Evolutionary conservation across 306 rosid species (phyloP), one percentile per base, ranked within the genome.

Genomic region (Dryas octopetala): DNA sequence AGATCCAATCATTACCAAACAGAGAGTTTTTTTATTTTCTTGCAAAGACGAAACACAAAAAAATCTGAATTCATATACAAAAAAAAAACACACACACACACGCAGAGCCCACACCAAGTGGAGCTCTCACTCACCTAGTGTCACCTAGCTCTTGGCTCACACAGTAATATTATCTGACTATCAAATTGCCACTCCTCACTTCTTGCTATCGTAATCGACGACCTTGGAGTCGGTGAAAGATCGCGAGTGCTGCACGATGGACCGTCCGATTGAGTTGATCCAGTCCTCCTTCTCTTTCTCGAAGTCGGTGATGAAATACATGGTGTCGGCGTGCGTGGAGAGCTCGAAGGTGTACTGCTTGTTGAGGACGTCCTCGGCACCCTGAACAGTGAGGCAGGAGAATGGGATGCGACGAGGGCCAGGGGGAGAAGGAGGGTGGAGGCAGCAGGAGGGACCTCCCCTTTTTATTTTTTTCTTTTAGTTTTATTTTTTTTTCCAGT

Each of bases 231-330:
- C 90, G 23, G 91, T 87, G 73, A 89, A 88, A 40, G 94, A 89
- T 74, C 88, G 79, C 38, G 94, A 89, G 70, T 81, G 89, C 83
- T 87, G 91, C 57, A 89, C 91, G 57, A 89, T 87, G 44, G 87
- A 87, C 62, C 90, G 79, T 1, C 94, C 94, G 32, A 89, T 83
- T 55, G 91, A 85, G 74, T 85, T 89, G 85, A 87, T 89, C 94
- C 91, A 87, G 14, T 87, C 91, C 79, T 85, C 91, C 80, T 83
- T 87, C 69, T 87, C 91, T 77, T 83, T 85, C 79, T 87, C 89
- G 6, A 87, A 83, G 52, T 83, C 91, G 62, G 87, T 86, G 81
- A 85, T 74, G 87, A 88, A 88, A 82, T 83, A 85, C 89, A 88
- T 85, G 17, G 89, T 85, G 40, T 88, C 89, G 11, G 86, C 32